phyloP scores from a whole-genome alignment of 352 stramenopile species.

The Chloridella minuta region DNA sequence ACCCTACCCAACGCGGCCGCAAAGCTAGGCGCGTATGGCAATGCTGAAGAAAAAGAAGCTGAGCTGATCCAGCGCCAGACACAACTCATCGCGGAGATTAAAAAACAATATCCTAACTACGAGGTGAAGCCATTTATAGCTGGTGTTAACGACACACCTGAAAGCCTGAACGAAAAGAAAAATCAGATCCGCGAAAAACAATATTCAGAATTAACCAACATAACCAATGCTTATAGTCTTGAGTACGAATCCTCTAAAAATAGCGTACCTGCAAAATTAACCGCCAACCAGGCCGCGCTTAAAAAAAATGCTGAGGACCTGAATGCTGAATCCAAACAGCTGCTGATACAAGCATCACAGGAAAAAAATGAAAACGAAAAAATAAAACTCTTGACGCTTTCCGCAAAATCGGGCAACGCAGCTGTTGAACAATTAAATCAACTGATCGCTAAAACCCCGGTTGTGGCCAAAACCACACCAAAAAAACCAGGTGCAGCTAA shows the following conservation, averaged over 20 bases:
- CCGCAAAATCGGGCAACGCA: neutral
- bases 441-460: too few relatives aligned
- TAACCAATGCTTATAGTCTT: neutral
- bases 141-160: neutral
- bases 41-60: neutral
- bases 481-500: too few relatives aligned
- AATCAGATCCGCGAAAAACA: neutral
- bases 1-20: neutral
- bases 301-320: neutral
- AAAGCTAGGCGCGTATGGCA: neutral
- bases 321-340: neutral
- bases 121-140: neutral
- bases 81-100: neutral
- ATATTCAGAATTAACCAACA: neutral
- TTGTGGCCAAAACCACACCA: too few relatives aligned
- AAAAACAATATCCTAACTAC: constrained; percentile 6
- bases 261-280: neutral
- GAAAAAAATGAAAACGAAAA: neutral
- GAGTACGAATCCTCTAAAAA: neutral
- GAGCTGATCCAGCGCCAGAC: neutral
- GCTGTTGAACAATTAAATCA: neutral
- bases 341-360: neutral
- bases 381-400: neutral
- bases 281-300: neutral
- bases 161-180: neutral